A percentile compares a stretch with the other conserved stretches of the same genome.
Conservation (phyloP, 2,329 filamentous ascomycete genomes). For the Xylariaceae sp. region DNA sequence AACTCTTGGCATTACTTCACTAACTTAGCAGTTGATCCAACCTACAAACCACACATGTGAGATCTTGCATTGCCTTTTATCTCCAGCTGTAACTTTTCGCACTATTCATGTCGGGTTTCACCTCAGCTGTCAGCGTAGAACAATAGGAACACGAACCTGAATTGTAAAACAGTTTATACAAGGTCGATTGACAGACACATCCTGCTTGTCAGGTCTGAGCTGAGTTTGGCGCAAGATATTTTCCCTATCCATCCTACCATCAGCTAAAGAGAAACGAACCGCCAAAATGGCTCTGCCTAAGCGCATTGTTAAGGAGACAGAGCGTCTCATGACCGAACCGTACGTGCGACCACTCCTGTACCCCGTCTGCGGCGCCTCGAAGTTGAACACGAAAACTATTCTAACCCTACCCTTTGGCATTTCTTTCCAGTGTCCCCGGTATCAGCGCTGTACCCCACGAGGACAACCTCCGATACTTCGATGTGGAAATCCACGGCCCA, state of each 20-base stretch:
- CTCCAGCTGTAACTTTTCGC: neutral
- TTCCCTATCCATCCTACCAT: neutral
- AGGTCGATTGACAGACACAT: no score
- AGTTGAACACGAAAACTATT: neutral
- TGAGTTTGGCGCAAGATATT: neutral
- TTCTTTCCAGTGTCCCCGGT: conserved; percentile 68
- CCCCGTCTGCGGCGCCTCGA: neutral
- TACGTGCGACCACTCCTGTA: conserved; percentile 45
- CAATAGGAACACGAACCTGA: no score
- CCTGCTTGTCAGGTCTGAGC: no score
- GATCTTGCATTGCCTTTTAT: no score
- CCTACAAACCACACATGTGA: conserved; percentile 5
- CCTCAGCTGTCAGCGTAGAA: no score
- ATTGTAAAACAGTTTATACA: no score
- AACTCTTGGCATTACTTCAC: conserved; percentile 9
- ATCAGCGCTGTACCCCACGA: conserved; percentile 95
- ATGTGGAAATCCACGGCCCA: conserved; percentile 92
- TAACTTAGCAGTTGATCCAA: neutral
- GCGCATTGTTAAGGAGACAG: conserved; percentile 97
- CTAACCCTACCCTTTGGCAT: conserved; percentile 2
- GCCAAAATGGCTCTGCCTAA: conserved; percentile 75
- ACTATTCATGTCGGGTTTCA: no score
- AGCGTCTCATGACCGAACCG: conserved; percentile 95
- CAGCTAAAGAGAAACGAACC: neutral
- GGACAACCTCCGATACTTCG: conserved; percentile 96